Evolutionary conservation across 192 early-diverging fungal genomes (phyloP).

Genomic region (Neocallimastix lanati): DNA sequence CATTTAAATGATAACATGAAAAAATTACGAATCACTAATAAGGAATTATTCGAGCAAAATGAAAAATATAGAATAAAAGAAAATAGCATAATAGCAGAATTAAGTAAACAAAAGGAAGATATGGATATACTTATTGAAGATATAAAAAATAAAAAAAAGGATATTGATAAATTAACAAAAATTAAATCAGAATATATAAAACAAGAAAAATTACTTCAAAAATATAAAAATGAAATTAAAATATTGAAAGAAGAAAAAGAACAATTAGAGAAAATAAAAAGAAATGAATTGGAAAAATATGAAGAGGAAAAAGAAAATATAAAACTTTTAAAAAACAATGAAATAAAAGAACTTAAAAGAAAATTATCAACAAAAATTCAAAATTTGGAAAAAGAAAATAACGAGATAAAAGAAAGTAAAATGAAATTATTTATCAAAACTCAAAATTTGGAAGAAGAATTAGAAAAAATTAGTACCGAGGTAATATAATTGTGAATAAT

Average conservation of each 20-base stretch:
- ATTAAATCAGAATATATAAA: background rate
- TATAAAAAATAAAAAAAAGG: background rate
- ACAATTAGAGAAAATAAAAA: background rate
- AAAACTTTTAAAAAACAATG: background rate
- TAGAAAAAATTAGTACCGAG: no score
- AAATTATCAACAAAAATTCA: background rate
- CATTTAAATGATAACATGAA: background rate
- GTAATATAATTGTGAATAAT: no score
- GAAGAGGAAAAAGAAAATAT: background rate
- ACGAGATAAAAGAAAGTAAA: background rate
- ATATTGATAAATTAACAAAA: background rate
- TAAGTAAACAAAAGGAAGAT: background rate
- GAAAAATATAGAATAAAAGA: background rate
- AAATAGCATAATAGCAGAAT: background rate
- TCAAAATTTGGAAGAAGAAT: background rate
- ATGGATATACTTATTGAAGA: background rate
- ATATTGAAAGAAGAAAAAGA: background rate
- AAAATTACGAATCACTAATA: background rate
- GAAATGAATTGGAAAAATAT: background rate
- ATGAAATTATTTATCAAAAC: background rate
- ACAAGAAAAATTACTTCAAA: background rate
- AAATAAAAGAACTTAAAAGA: background rate
- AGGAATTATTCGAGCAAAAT: background rate
- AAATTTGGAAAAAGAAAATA: background rate
- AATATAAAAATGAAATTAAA: background rate